Conservation (phyloP, 495 filamentous ascomycete genomes). For the Acidomyces sp. region DNA sequence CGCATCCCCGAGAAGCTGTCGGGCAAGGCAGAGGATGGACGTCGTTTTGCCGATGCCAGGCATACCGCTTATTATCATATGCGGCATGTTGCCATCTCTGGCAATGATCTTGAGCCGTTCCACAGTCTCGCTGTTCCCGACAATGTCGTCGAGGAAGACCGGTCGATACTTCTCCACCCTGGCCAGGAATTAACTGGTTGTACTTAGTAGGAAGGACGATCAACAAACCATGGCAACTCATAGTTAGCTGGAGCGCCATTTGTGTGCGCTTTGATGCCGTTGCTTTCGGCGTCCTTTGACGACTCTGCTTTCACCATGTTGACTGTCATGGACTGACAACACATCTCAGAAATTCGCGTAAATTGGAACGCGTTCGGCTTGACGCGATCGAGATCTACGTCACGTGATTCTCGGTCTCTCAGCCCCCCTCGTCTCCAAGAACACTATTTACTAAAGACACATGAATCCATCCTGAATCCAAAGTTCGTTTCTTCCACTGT, state of each 20-base stretch:
- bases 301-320: slow-evolving; percentile 51
- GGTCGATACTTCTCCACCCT: slow-evolving; percentile 99
- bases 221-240: slow-evolving; percentile 76
- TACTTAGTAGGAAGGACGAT: not conserved
- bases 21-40: slow-evolving; percentile 82
- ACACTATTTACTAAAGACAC: no score
- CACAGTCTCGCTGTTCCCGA: slow-evolving; percentile 94
- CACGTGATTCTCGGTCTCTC: no score
- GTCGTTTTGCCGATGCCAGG: slow-evolving; percentile 99
- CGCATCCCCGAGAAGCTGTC: slow-evolving; percentile 78
- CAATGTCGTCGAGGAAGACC: slow-evolving; percentile 85
- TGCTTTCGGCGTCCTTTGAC: slow-evolving; percentile 57
- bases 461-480: no score
- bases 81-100: slow-evolving; percentile 98
- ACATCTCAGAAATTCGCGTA: not conserved
- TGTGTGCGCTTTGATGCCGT: slow-evolving; percentile 49
- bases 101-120: slow-evolving; percentile 98
- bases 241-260: slow-evolving; percentile 50
- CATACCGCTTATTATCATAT: slow-evolving; percentile 98
- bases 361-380: no score
- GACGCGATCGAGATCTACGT: no score
- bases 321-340: slow-evolving; percentile 1
- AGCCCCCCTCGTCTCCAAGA: no score
- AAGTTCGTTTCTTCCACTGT: no score
- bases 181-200: slow-evolving; percentile 12